Evolutionary conservation across 2,329 filamentous ascomycete genomes (phyloP), one percentile per base, ranked within the genome.

Genomic region (Hymenoscyphus scutula): DNA sequence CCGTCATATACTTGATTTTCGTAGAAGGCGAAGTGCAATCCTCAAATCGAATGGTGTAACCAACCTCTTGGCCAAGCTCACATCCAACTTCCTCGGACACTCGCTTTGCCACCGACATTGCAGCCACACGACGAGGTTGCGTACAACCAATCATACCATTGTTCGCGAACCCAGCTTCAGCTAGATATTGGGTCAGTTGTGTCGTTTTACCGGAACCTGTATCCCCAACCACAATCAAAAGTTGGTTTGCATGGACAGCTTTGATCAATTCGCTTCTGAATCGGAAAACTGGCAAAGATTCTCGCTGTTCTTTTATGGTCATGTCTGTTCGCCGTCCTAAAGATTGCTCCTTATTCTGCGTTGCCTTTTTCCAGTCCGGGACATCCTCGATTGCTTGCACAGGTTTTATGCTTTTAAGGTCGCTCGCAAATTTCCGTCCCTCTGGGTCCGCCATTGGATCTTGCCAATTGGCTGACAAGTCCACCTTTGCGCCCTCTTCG

Each of bases 1-100:
- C 95, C 17, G 95, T 99, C 94, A 99, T 97, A 79, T 99, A 99
- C 79, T 99, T 99, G 80, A 99, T 97, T 73, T 89, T 91, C 1
- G 95, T 99, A 19, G 88, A 84, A 1, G 91, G 87, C 67, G 89
- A 91, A 0, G 94, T 97, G 74, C 89, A 90, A 77, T 99, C 95
- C 73, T 99, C 95, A 74, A 99, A 99, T 74, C 95, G 91, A 73
- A 99, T 97, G 7, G 91, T 97, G 75, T 99, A 99, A 60, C 95
- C 95, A 66, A 99, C 94, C 74, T 97, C 93, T 61, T 93, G 87
- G 37, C 95, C 95, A 13, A 98, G 83, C 67, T 89, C 84, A 70
- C 94, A 97, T 17, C 95, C 94, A 63, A 98, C 92, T 78, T 99
- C 95, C 74, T 98, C 92, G 0, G 93, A 87, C 3, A 99, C 95